Base-by-base conservation (phyloP, 2,329 filamentous ascomycete species). In the Colletotrichum acutatum region DNA sequence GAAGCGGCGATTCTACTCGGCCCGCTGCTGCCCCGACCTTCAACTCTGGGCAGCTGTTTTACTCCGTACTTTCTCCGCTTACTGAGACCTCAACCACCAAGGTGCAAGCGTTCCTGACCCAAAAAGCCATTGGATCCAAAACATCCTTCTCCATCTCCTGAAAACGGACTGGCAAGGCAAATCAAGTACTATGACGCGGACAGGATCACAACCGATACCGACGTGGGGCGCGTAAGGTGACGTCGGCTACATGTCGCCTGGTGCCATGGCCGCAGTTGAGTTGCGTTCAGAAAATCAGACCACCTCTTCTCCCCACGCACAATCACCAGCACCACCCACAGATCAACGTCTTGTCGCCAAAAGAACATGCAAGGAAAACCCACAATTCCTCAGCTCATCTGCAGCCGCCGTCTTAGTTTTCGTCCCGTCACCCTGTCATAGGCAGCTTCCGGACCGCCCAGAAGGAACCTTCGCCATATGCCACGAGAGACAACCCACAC, bases 261-360 rank as follows among this genome's bases (percentile, higher is more conserved):
- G 37, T 30, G 53, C 57, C 65, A 42, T 46, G 58, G 30, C 69
- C 58, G 30, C 65, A 68, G 49, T 59, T 28, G 30, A 72, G 52
- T 57, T 59, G 65, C 70, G 37, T 58, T 65, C 66, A 59, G 34
- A 70, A 72, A 61, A 69, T 72, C 70, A 72, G 70, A 72, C 70
- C 70, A 72, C 70, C 60, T 72, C 70, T 65, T 46, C 66, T 59
- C 54, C 60, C 34, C 60, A 65, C 54, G 66, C 66, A 60, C 32
- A 69, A 60, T 53, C 60, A 34, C 60, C 52, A 22, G 24, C n/a
- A 54, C 26, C 61, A 62, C 68, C 22, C 22, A 70, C 42, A 61
- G 24, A 69, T 64, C 53, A 69, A 46, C 66, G 24, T 59, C 49
- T 42, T 24, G 12, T 30, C 7, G 42, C 42, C 37, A 2, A 26